Conservation (phyloP, 176 grass and related monocot species). For the Aegilops umbellulata region DNA sequence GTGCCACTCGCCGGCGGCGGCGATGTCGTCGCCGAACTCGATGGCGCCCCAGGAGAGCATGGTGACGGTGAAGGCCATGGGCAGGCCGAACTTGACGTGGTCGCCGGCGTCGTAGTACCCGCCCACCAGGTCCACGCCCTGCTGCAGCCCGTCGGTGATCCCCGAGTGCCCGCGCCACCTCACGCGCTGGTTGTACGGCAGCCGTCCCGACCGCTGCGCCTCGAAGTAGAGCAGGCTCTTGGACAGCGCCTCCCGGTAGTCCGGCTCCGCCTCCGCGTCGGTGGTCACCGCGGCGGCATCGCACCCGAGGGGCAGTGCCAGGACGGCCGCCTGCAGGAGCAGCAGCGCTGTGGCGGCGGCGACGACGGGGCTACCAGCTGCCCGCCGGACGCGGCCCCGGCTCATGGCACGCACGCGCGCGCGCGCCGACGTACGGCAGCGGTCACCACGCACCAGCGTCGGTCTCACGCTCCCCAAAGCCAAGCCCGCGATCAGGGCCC, state of each 20-base stretch:
- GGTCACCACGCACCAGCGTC: neutral
- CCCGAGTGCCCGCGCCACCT: slow-evolving; percentile 86
- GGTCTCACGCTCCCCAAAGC: neutral
- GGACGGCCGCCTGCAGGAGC: neutral
- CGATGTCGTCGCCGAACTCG: slow-evolving; percentile 68
- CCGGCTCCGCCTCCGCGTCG: slow-evolving; percentile 16
- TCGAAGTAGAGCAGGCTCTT: slow-evolving; percentile 98
- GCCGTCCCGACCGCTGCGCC: slow-evolving; percentile 85
- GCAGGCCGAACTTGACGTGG: slow-evolving; percentile 95
- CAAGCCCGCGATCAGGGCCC: neutral
- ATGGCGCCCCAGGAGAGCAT: slow-evolving; percentile 82
- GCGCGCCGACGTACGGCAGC: neutral
- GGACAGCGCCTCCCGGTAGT: slow-evolving; percentile 64
- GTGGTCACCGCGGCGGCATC: neutral
- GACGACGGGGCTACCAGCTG: neutral
- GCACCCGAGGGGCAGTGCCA: neutral
- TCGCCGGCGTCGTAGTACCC: slow-evolving; percentile 91
- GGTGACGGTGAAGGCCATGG: slow-evolving; percentile 94
- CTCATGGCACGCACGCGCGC: slow-evolving; percentile 38
- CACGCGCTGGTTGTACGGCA: slow-evolving; percentile 80
- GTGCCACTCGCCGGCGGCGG: slow-evolving; percentile 48
- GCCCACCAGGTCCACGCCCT: slow-evolving; percentile 89
- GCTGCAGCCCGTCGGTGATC: slow-evolving; percentile 87
- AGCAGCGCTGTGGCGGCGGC: neutral
- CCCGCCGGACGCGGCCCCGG: slow-evolving; percentile 20